Evolutionary conservation across 768 basidiomycete genomes (phyloP).

Genomic region (Lactarius akahatsu): DNA sequence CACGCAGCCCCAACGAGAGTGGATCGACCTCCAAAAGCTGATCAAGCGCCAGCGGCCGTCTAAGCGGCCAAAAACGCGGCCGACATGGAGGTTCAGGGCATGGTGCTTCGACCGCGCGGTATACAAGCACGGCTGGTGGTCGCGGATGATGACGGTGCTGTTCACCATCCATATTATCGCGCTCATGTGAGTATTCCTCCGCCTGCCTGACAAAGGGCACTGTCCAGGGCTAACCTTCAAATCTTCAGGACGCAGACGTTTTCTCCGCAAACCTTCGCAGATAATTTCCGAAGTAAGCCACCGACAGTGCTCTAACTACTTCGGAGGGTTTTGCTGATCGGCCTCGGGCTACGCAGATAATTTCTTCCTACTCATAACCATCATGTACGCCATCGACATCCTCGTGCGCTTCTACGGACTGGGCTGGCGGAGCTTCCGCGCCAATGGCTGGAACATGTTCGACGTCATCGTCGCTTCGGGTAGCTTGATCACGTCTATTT

Average conservation of each 20-base stretch:
- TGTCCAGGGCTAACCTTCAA: not conserved
- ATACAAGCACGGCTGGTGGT: constrained; percentile 93
- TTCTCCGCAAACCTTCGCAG: constrained; percentile 46
- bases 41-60: constrained; percentile 86
- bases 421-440: constrained; percentile 79
- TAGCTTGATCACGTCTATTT: constrained; percentile 77
- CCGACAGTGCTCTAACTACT: not conserved
- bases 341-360: constrained; percentile 49
- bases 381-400: constrained; percentile 76
- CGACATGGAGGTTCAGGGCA: constrained; percentile 51
- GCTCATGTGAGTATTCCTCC: constrained; percentile 60
- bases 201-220: not conserved
- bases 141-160: constrained; percentile 70
- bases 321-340: constrained; percentile 9
- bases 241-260: constrained; percentile 75
- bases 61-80: constrained; percentile 67
- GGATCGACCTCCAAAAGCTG: constrained; percentile 90
- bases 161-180: constrained; percentile 80
- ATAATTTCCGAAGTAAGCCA: constrained; percentile 59
- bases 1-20: constrained; percentile 85
- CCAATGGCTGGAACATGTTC: constrained; percentile 93
- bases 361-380: constrained; percentile 72
- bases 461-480: constrained; percentile 80
- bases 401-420: constrained; percentile 77
- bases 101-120: constrained; percentile 96